Base-by-base conservation (phyloP, 441 rosid genomes). In the Francoa sonchifolia region DNA sequence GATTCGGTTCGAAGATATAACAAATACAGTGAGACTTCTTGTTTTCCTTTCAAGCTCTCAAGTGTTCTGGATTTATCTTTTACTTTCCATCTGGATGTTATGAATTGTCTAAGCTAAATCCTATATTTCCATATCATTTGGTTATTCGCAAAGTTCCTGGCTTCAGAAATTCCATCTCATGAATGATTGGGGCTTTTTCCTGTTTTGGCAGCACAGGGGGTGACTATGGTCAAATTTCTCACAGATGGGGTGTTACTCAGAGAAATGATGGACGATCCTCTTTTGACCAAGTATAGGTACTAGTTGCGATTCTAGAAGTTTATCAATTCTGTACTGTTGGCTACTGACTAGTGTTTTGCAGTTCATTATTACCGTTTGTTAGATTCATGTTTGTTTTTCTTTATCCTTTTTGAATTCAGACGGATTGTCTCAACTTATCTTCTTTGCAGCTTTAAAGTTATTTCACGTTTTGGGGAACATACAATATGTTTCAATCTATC, bases 191-290 rank as follows among this genome's bases (percentile, higher is more conserved):
- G 25, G 8, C 34, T 54, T 4, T n/a, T n/a, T 58, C 33, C 44
- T 47, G 19, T 57, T 65, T 62, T 49, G 74, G 59, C 67, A 61
- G 37, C 52, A 63, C 78, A 88, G 94, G 86, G 67, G 62, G 65
- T 65, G 47, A 83, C 99, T 28, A 62, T 44, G 57, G 79, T 86
- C 44, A 90, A 90, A 52, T 90, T 90, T 73, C 93, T 90, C 37
- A 90, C 95, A 1, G 95, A 82, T 64, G 95, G 96, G 48, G 90
- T 90, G n/a, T 65, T 90, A 30, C 79, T 90, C 8, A 77, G 95
- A 65, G 96, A 90, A 68, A 80, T 90, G 96, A 90, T 90, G 96
- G 96, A 76, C 34, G 98, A 90, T 78, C 96, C 95, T 23, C 90
- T 90, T 48, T 72, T 90, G 78, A 74, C 95, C 4, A 90, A 86